Evolutionary conservation across 768 basidiomycete species (phyloP).

Genomic region (Gyrodon lividus): DNA sequence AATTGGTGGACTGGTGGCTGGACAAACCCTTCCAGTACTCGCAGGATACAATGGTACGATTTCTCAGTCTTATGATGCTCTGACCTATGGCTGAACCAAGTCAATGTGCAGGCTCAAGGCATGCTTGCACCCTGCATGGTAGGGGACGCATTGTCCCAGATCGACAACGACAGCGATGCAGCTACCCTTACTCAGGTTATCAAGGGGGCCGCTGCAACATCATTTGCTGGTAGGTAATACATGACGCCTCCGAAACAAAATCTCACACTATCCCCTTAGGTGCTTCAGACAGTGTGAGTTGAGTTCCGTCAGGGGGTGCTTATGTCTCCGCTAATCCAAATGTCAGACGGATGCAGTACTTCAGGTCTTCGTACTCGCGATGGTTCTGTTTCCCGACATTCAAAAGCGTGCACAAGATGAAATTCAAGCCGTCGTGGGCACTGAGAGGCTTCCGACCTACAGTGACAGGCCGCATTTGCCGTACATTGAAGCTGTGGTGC

Average conservation of each 20-base stretch:
- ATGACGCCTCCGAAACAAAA: neutral
- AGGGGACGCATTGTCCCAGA: constrained; percentile 1
- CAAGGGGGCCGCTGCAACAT: constrained; percentile 3
- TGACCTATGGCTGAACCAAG: neutral
- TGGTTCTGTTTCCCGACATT: constrained; percentile 7
- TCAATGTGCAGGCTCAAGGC: neutral
- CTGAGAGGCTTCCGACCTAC: constrained; percentile 3
- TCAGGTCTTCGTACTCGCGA: constrained; percentile 7
- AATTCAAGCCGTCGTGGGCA: constrained; percentile 1
- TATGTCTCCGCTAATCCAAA: neutral
- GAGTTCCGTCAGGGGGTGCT: neutral
- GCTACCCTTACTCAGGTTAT: neutral
- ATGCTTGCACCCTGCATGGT: constrained; percentile 5
- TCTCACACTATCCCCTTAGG: neutral
- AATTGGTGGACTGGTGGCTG: neutral
- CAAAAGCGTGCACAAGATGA: constrained; percentile 7
- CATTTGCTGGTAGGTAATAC: constrained; percentile 1
- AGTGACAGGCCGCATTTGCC: neutral
- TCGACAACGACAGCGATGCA: neutral
- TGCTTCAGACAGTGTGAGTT: constrained; percentile 9
- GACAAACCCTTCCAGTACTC: constrained; percentile 1
- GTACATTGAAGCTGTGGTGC: constrained; percentile 6
- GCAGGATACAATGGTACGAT: neutral
- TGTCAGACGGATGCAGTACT: constrained; percentile 2
- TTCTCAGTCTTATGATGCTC: neutral